A percentile compares a stretch with the other conserved stretches of the same genome.
phyloP scores from a whole-genome alignment of 2,329 filamentous ascomycete genomes.

The Didymella sp. region DNA sequence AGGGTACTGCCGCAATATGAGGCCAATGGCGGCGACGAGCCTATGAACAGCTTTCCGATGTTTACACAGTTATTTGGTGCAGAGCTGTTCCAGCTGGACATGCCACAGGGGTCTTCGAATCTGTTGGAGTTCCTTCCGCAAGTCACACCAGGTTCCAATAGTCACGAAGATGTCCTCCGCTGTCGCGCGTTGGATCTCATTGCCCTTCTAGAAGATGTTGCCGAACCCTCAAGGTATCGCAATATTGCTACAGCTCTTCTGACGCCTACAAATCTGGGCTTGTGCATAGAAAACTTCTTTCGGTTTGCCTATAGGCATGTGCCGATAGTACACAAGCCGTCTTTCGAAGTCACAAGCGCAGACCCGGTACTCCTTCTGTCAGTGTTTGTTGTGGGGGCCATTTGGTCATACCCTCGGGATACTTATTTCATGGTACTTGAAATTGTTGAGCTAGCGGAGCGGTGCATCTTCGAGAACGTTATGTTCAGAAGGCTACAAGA shows the following conservation, averaged over 20 bases:
- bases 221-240: background rate
- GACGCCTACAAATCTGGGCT: background rate
- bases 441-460: background rate
- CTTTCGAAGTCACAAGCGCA: background rate
- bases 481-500: background rate
- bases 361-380: background rate
- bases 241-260: background rate
- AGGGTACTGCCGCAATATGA: background rate
- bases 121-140: background rate
- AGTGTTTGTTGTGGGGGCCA: slow-evolving; percentile 1
- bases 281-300: slow-evolving; percentile 1
- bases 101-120: background rate
- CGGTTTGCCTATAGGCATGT: slow-evolving; percentile 2
- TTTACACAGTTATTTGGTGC: background rate
- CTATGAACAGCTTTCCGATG: background rate
- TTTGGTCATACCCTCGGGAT: slow-evolving; percentile 10
- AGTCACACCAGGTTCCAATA: background rate
- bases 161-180: background rate
- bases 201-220: background rate
- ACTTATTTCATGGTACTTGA: slow-evolving; percentile 10
- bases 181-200: background rate
- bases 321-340: slow-evolving; percentile 3
- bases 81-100: background rate
- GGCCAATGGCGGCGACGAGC: background rate
- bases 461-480: background rate